Evolutionary conservation across 805 yeast species (phyloP).

Genomic region (Barnettozyma californica): DNA sequence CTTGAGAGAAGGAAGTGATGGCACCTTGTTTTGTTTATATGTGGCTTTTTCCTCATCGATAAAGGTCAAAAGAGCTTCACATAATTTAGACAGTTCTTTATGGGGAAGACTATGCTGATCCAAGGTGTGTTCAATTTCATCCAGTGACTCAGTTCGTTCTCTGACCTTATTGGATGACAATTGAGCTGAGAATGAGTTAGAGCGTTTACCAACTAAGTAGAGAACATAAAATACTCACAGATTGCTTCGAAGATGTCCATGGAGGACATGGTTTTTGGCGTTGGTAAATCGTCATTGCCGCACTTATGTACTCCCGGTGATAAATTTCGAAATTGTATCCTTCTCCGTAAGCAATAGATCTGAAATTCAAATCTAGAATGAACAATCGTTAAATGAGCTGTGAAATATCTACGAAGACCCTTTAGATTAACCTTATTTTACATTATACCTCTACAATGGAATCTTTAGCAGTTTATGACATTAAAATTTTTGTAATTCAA

Average conservation of each 20-base stretch:
- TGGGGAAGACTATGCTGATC: conserved; percentile 19
- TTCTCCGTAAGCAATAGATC: not conserved
- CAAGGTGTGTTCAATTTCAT: conserved; percentile 29
- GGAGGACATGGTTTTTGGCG: conserved; percentile 5
- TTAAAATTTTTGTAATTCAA: conserved; percentile 20
- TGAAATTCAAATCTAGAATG: too few species aligned
- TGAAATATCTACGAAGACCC: not conserved
- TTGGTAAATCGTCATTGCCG: not conserved
- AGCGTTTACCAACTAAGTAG: not conserved
- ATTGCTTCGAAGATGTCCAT: conserved; percentile 5
- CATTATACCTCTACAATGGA: conserved; percentile 20
- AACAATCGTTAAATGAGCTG: too few species aligned
- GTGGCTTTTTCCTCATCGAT: conserved; percentile 33
- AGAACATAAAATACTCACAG: not conserved
- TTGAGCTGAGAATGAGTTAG: conserved; percentile 12
- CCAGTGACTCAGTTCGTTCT: conserved; percentile 50
- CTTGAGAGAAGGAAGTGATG: conserved; percentile 26
- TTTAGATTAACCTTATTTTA: conserved; percentile 17
- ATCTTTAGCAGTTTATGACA: conserved; percentile 22
- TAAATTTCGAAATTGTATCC: not conserved
- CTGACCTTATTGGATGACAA: conserved; percentile 47
- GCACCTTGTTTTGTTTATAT: conserved; percentile 20
- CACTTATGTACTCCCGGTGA: too few species aligned
- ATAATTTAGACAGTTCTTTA: conserved; percentile 21
- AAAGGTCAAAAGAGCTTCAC: conserved; percentile 27